These are phyloP conservation scores for Phytophthora ohioensis DNA, from an alignment of 352 stramenopile species.

Conservation along the genomic window DNA sequence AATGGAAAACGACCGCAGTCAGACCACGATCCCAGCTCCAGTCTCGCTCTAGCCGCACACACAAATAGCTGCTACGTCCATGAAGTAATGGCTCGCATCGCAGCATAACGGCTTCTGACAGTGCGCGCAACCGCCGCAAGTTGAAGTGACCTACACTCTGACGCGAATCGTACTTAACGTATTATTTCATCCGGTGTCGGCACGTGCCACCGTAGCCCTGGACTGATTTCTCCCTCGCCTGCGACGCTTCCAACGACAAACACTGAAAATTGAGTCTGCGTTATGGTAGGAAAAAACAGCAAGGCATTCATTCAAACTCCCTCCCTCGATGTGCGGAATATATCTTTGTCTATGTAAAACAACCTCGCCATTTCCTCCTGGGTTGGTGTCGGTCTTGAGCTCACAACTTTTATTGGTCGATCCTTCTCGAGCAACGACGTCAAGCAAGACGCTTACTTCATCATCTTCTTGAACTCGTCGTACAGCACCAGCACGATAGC, in stretches of 20 bases:
- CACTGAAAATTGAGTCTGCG: background rate
- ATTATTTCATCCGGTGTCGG: background rate
- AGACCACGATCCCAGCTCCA: background rate
- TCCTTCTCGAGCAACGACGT: conserved; percentile 27
- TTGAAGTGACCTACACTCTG: conserved; percentile 40
- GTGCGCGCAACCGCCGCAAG: conserved; percentile 21
- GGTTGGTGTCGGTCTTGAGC: conserved; percentile 30
- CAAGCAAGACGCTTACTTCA: conserved; percentile 44
- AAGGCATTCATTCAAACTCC: conserved; percentile 51
- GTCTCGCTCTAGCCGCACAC: background rate
- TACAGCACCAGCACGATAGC: conserved; percentile 99
- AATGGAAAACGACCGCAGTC: conserved; percentile 15
- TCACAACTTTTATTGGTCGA: conserved; percentile 17
- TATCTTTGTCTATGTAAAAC: conserved; percentile 61
- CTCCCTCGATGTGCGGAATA: conserved; percentile 48
- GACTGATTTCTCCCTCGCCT: conserved; percentile 3
- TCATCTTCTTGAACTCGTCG: conserved; percentile 98
- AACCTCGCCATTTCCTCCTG: conserved; percentile 48
- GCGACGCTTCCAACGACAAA: background rate
- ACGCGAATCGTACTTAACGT: conserved; percentile 14
- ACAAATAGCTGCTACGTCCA: conserved; percentile 23
- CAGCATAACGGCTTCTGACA: conserved; percentile 21
- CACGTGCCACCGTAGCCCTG: background rate
- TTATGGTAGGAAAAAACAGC: conserved; percentile 35
- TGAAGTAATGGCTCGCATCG: background rate